These are phyloP conservation scores for Rhinocladiella similis DNA, from an alignment of 2,329 filamentous ascomycete genomes.

Conservation along the genomic window DNA sequence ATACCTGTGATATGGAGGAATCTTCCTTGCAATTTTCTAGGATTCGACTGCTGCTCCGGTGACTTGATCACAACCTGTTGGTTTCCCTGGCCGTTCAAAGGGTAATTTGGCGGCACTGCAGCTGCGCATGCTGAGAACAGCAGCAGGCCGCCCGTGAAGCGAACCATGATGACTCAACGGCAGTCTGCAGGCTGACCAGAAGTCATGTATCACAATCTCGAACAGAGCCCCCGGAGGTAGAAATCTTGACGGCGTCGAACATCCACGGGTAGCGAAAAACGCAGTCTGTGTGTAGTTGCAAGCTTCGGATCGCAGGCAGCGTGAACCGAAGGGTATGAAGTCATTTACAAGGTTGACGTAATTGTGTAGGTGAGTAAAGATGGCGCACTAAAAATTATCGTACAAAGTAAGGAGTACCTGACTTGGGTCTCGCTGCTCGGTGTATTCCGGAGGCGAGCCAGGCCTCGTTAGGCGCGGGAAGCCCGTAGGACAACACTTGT, in stretches of 20 bases:
- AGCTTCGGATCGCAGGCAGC: background rate
- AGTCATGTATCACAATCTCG: too few species aligned
- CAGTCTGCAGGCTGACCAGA: background rate
- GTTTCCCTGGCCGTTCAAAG: background rate
- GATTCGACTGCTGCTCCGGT: slow-evolving; percentile 7
- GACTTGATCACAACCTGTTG: slow-evolving; percentile 11
- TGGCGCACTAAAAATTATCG: too few species aligned
- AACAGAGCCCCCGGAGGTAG: too few species aligned
- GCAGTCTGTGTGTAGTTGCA: background rate
- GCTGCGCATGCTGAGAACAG: slow-evolving; percentile 25
- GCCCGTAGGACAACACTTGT: too few species aligned
- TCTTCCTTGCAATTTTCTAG: slow-evolving; percentile 60
- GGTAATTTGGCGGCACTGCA: slow-evolving; percentile 19
- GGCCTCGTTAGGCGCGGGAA: too few species aligned
- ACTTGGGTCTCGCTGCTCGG: background rate
- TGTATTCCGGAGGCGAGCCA: too few species aligned
- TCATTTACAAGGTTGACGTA: background rate
- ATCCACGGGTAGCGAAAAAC: too few species aligned
- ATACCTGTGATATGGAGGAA: slow-evolving; percentile 88
- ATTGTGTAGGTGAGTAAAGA: background rate
- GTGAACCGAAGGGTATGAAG: background rate
- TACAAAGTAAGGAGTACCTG: too few species aligned
- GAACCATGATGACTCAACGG: slow-evolving; percentile 17
- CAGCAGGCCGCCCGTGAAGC: slow-evolving; percentile 23
- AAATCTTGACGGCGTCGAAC: too few species aligned